phyloP scores from a whole-genome alignment of 2,329 filamentous ascomycete genomes.

The Arachnomyces sp. region DNA sequence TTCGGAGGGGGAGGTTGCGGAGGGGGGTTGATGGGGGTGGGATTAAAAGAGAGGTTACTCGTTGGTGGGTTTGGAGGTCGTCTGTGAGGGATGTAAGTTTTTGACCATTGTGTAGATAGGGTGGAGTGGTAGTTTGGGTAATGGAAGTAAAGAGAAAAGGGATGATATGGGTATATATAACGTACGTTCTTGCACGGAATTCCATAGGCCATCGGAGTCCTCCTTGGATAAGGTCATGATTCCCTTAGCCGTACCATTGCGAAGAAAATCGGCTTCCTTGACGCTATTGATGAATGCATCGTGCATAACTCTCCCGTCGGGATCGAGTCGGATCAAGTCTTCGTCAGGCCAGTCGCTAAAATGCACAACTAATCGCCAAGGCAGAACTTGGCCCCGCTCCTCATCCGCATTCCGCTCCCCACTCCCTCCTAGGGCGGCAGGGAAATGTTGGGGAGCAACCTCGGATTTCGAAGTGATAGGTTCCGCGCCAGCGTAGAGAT shows the following conservation, averaged over 20 bases:
- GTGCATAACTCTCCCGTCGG: conserved; percentile 47
- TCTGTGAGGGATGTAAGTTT: conserved; percentile 39
- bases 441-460: background rate
- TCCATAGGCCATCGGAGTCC: conserved; percentile 75
- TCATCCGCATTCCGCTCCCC: conserved; percentile 14
- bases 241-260: conserved; percentile 78
- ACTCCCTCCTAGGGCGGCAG: conserved; percentile 1
- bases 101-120: too few relatives aligned
- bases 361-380: conserved; percentile 57
- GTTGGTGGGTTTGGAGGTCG: conserved; percentile 62
- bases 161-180: conserved; percentile 6
- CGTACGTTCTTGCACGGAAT: conserved; percentile 64
- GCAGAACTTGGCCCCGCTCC: conserved; percentile 28
- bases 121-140: background rate
- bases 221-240: conserved; percentile 84
- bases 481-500: conserved; percentile 55
- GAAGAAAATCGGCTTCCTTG: conserved; percentile 76
- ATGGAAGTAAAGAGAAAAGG: background rate
- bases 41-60: conserved; percentile 70
- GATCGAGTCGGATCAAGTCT: conserved; percentile 50
- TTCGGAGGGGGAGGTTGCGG: conserved; percentile 73
- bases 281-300: conserved; percentile 62
- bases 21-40: conserved; percentile 59
- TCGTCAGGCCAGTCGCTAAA: conserved; percentile 52
- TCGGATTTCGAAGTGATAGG: conserved; percentile 26